These are phyloP conservation scores for Phytophthora pini DNA, from an alignment of 352 stramenopile genomes.

Conservation along the genomic window DNA sequence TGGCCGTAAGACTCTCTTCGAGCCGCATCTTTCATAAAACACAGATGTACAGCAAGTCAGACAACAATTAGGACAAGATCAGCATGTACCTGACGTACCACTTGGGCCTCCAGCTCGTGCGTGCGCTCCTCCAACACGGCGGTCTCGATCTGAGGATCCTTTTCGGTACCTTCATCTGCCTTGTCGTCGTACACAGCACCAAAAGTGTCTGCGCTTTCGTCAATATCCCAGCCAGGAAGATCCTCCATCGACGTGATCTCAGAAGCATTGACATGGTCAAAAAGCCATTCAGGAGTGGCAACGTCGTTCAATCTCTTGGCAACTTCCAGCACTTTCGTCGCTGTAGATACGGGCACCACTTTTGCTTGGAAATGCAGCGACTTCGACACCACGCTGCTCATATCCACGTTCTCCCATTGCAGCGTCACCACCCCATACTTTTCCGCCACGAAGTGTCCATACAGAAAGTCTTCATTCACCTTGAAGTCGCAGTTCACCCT, in stretches of 20 bases:
- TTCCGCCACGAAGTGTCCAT: constrained; percentile 38
- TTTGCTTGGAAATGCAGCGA: constrained; percentile 41
- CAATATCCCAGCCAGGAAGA: constrained; percentile 24
- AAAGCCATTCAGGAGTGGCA: constrained; percentile 27
- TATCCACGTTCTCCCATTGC: constrained; percentile 55
- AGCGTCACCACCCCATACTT: constrained; percentile 36
- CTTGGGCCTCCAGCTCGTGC: constrained; percentile 44
- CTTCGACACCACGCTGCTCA: constrained; percentile 54
- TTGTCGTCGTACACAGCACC: constrained; percentile 15
- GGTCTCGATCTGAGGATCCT: constrained; percentile 15
- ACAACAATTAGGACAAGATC: neutral
- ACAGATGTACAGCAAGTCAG: constrained; percentile 3
- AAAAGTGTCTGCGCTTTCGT: constrained; percentile 19
- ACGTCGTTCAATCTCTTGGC: constrained; percentile 13
- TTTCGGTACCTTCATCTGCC: constrained; percentile 2
- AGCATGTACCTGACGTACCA: constrained; percentile 37
- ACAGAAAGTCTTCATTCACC: constrained; percentile 21
- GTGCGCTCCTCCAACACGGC: constrained; percentile 30
- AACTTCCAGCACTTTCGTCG: constrained; percentile 15
- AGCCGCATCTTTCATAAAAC: constrained; percentile 29
- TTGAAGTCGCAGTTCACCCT: constrained; percentile 36
- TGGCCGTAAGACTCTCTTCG: constrained; percentile 36
- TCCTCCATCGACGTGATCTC: constrained; percentile 27
- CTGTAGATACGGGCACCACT: constrained; percentile 20
- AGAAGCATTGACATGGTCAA: constrained; percentile 23